These are phyloP conservation scores for Rhipidocladum racemiflorum DNA, from an alignment of 176 grass and related monocot genomes.

Conservation along the genomic window DNA sequence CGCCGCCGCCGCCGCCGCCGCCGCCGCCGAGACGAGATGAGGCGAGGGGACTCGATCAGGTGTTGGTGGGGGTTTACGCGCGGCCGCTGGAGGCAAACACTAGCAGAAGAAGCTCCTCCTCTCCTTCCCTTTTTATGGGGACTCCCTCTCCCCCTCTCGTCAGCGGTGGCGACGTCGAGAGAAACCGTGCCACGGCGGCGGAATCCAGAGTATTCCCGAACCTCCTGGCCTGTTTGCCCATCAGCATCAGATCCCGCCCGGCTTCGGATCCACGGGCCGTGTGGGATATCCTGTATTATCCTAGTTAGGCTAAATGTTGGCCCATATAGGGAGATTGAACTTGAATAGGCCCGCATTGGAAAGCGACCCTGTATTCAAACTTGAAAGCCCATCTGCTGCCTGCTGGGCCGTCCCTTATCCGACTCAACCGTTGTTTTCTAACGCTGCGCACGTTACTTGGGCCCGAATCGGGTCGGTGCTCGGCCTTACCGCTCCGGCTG, in stretches of 20 bases:
- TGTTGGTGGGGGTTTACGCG: neutral
- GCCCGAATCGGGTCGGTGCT: too few relatives aligned
- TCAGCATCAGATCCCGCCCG: neutral
- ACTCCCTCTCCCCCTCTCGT: conserved; percentile 6
- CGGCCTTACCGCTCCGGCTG: too few relatives aligned
- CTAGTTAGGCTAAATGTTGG: neutral
- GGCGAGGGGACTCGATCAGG: neutral
- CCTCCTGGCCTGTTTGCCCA: neutral
- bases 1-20: neutral
- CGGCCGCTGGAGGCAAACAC: neutral
- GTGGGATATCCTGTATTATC: neutral
- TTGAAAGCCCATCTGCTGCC: too few relatives aligned
- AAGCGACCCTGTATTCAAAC: too few relatives aligned
- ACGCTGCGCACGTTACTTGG: too few relatives aligned
- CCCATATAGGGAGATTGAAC: neutral
- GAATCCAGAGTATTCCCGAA: conserved; percentile 32
- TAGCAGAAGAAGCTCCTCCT: neutral
- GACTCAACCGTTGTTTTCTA: too few relatives aligned
- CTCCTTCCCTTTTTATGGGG: conserved; percentile 1
- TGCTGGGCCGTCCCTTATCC: too few relatives aligned
- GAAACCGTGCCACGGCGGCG: conserved; percentile 23
- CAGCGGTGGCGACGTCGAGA: conserved; percentile 21
- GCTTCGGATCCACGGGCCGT: neutral
- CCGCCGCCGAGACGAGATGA: neutral
- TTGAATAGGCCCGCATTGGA: neutral